These are phyloP conservation scores for Eucalyptus curtisii DNA, from an alignment of 345 rosid genomes.

Conservation along the genomic window DNA sequence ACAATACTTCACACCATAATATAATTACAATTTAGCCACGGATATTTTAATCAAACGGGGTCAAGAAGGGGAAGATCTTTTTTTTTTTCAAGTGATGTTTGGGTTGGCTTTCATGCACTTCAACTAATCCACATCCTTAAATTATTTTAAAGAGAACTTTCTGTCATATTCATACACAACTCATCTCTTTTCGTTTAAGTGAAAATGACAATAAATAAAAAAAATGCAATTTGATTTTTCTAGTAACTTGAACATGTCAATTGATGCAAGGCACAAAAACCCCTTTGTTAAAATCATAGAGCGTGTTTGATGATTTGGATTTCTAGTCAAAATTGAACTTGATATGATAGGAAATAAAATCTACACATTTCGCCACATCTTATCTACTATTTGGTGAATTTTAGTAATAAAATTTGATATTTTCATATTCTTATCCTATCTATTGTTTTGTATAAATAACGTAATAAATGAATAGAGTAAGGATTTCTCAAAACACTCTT, in stretches of 20 bases:
- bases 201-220: background rate
- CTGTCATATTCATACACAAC: background rate
- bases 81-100: background rate
- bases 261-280: background rate
- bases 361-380: accelerated
- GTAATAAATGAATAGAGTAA: no score
- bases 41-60: background rate
- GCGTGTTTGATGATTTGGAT: no score
- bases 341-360: no score
- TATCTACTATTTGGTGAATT: no score
- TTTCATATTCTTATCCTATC: no score
- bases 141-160: no score
- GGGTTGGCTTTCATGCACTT: background rate
- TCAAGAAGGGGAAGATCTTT: background rate
- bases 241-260: background rate
- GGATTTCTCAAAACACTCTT: no score
- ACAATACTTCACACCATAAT: background rate
- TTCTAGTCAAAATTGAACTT: no score
- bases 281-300: background rate
- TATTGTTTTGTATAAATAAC: no score
- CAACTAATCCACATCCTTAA: background rate
- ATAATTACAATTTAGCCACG: background rate
- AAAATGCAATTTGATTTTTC: background rate
- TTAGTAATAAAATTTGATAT: no score
- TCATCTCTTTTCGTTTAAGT: background rate